Evolutionary conservation across 169 alveolate genomes (phyloP).

Genomic region (Amoebophrya sp.): DNA sequence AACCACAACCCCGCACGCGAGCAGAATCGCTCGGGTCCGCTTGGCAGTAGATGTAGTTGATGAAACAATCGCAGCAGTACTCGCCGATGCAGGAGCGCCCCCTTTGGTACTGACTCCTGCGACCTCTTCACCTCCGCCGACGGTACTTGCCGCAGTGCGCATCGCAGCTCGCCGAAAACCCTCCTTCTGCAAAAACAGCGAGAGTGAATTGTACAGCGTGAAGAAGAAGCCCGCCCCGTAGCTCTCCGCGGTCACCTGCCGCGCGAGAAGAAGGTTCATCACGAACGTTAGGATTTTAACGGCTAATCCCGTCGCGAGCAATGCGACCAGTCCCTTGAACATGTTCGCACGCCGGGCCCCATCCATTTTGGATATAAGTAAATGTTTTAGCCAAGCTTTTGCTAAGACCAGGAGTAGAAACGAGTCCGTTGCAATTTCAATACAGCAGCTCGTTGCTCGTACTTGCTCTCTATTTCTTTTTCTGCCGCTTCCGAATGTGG

Average conservation of each 20-base stretch:
- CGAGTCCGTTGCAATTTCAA: too few species aligned
- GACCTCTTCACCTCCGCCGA: too few species aligned
- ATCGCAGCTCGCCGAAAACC: not conserved
- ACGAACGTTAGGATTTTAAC: not conserved
- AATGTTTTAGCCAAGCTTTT: too few species aligned
- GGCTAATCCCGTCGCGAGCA: not conserved
- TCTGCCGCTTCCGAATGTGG: too few species aligned
- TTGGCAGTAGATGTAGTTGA: not conserved
- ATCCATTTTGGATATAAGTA: too few species aligned
- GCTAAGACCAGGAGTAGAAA: too few species aligned
- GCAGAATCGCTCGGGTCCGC: not conserved
- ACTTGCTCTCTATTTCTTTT: too few species aligned
- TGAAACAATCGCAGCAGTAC: too few species aligned
- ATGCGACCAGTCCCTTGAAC: not conserved
- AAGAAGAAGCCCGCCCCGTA: not conserved
- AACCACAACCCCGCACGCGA: not conserved
- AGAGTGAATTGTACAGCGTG: not conserved
- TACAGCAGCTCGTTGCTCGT: too few species aligned
- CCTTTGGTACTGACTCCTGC: too few species aligned
- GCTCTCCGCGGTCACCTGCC: not conserved
- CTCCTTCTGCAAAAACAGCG: not conserved
- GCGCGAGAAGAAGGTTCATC: not conserved
- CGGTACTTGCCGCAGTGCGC: too few species aligned
- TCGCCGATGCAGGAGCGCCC: too few species aligned
- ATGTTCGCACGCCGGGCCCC: not conserved